phyloP scores from a whole-genome alignment of 2,329 filamentous ascomycete species.

The Tolypocladium sp. region DNA sequence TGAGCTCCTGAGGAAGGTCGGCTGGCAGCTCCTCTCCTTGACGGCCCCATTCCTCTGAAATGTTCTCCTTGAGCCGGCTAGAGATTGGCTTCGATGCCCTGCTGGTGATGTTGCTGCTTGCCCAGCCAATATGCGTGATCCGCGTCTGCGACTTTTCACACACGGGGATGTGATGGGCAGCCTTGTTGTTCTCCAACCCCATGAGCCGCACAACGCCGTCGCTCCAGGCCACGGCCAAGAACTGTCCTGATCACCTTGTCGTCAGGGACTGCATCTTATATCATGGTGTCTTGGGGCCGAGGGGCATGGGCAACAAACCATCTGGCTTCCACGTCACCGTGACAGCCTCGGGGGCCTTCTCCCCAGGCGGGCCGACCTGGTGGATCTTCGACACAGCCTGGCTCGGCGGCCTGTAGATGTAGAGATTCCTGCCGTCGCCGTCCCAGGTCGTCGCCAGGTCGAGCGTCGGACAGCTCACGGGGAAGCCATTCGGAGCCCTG shows the following conservation, averaged over 20 bases:
- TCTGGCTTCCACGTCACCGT: slow-evolving; percentile 58
- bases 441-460: slow-evolving; percentile 69
- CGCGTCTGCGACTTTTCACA: slow-evolving; percentile 30
- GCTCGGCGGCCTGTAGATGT: slow-evolving; percentile 70
- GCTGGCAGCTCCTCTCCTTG: slow-evolving; percentile 13
- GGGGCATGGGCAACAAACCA: slow-evolving; percentile 36
- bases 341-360: slow-evolving; percentile 31
- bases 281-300: neutral
- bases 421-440: slow-evolving; percentile 56
- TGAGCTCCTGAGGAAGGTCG: slow-evolving; percentile 64
- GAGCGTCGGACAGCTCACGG: slow-evolving; percentile 75
- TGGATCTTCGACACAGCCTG: slow-evolving; percentile 51
- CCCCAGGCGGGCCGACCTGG: slow-evolving; percentile 30
- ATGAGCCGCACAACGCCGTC: slow-evolving; percentile 71
- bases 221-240: slow-evolving; percentile 75
- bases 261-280: neutral
- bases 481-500: slow-evolving; percentile 44
- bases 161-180: slow-evolving; percentile 61
- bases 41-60: slow-evolving; percentile 4
- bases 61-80: slow-evolving; percentile 6
- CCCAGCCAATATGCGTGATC: slow-evolving; percentile 47
- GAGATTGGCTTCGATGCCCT: slow-evolving; percentile 11
- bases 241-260: slow-evolving; percentile 44
- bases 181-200: slow-evolving; percentile 72
- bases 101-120: slow-evolving; percentile 31